phyloP scores from a whole-genome alignment of 2,329 filamentous ascomycete genomes.

The Colletotrichum navitas region DNA sequence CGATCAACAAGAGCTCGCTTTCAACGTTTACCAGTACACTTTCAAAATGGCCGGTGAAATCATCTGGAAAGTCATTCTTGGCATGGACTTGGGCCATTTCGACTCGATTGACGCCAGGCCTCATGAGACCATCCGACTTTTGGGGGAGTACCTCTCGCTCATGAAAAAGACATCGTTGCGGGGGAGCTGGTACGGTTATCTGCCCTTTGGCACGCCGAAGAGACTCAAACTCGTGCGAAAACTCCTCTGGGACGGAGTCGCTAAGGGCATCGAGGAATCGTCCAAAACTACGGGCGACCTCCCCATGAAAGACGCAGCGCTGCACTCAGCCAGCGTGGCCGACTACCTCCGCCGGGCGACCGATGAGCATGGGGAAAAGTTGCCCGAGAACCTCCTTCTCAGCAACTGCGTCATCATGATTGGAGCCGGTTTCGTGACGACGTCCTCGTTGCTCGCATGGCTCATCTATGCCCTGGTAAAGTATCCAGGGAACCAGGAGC shows the following conservation, averaged over 20 bases:
- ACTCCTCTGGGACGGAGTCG: conserved; percentile 20
- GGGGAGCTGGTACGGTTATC: conserved; percentile 26
- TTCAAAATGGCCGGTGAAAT: conserved; percentile 28
- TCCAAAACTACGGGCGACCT: no score
- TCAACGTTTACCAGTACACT: conserved; percentile 29
- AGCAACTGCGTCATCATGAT: conserved; percentile 31
- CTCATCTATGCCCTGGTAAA: conserved; percentile 14
- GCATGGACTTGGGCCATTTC: conserved; percentile 30
- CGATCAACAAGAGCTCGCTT: conserved; percentile 6
- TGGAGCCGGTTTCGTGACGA: conserved; percentile 26
- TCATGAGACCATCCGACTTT: conserved; percentile 19
- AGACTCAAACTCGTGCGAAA: conserved; percentile 13
- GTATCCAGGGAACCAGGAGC: conserved; percentile 25
- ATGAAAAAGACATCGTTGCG: conserved; percentile 25
- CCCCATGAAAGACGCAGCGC: no score
- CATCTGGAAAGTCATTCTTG: conserved; percentile 20
- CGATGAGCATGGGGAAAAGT: conserved; percentile 1
- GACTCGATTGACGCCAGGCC: conserved; percentile 14
- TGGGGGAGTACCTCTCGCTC: conserved; percentile 30
- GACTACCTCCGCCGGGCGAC: conserved; percentile 20
- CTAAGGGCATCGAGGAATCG: conserved; percentile 17
- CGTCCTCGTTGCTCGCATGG: conserved; percentile 23
- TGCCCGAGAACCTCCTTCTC: conserved; percentile 13
- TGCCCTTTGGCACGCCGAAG: conserved; percentile 24
- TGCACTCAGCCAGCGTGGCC: background rate